These are phyloP conservation scores for Pyrenula aspistea DNA, from an alignment of 495 filamentous ascomycete genomes.

Conservation along the genomic window DNA sequence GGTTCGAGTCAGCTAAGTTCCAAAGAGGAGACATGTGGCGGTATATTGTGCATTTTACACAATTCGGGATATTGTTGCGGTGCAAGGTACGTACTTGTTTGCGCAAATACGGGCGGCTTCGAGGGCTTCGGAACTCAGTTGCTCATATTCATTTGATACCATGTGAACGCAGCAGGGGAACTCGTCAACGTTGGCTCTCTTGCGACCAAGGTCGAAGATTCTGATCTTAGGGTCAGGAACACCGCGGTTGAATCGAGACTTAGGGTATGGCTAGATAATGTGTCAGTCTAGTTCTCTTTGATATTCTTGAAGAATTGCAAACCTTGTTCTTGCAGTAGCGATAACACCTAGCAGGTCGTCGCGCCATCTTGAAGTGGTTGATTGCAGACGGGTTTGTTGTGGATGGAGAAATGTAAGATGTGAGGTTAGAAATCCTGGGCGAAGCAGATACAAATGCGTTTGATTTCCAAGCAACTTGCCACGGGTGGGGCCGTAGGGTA, in stretches of 20 bases:
- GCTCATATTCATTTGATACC: slow-evolving; percentile 99
- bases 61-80: too few species aligned
- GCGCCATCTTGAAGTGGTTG: slow-evolving; percentile 57
- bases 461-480: neutral
- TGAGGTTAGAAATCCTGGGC: neutral
- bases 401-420: neutral
- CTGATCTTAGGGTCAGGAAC: slow-evolving; percentile 98
- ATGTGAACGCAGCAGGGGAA: slow-evolving; percentile 97
- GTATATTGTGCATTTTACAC: neutral
- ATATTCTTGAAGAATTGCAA: slow-evolving; percentile 24
- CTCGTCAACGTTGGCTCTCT: slow-evolving; percentile 95
- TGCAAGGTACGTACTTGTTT: slow-evolving; percentile 65
- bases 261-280: slow-evolving; percentile 74
- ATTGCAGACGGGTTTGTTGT: neutral
- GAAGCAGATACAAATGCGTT: neutral
- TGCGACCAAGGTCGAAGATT: slow-evolving; percentile 99
- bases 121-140: slow-evolving; percentile 95
- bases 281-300: slow-evolving; percentile 15
- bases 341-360: slow-evolving; percentile 97
- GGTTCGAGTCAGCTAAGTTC: slow-evolving; percentile 4
- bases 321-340: slow-evolving; percentile 99
- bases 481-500: neutral
- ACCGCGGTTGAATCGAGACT: slow-evolving; percentile 99
- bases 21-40: neutral
- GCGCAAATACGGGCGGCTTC: slow-evolving; percentile 98